Percentiles rank a stretch among this genome's conserved stretches.
These are phyloP conservation scores for Amanita rimosa DNA, from an alignment of 768 basidiomycete genomes.

Conservation along the genomic window DNA sequence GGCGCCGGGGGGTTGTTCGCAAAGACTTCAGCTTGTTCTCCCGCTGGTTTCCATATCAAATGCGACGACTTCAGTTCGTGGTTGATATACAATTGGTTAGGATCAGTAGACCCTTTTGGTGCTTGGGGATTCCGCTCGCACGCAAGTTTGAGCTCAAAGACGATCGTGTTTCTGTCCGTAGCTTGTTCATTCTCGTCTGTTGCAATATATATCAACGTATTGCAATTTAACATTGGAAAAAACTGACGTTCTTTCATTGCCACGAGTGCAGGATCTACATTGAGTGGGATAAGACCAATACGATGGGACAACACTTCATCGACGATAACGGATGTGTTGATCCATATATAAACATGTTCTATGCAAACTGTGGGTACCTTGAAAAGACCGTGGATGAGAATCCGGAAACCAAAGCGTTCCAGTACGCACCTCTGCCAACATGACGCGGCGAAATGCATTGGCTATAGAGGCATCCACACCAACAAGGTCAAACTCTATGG, in stretches of 20 bases:
- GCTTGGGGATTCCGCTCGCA: conserved; percentile 55
- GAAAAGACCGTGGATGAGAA: conserved; percentile 5
- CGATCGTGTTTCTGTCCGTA: conserved; percentile 85
- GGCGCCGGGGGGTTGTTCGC: conserved; percentile 43
- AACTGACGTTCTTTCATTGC: conserved; percentile 36
- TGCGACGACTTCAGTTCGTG: conserved; percentile 57
- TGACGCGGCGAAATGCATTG: conserved; percentile 85
- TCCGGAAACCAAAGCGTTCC: neutral
- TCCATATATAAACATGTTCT: conserved; percentile 85
- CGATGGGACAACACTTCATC: conserved; percentile 92
- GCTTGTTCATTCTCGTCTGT: conserved; percentile 41
- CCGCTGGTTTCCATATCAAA: conserved; percentile 70
- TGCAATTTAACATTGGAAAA: neutral
- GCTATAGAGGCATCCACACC: conserved; percentile 95
- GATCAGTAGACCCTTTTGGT: conserved; percentile 41
- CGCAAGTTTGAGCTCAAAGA: conserved; percentile 63
- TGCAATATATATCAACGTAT: neutral
- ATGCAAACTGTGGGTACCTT: conserved; percentile 89
- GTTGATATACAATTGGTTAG: conserved; percentile 59
- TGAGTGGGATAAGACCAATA: conserved; percentile 84
- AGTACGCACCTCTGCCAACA: conserved; percentile 79
- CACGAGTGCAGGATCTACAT: conserved; percentile 70
- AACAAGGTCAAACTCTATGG: conserved; percentile 90
- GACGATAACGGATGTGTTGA: conserved; percentile 89
- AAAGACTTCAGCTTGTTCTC: conserved; percentile 64